A percentile compares a stretch with the other conserved stretches of the same genome.
Evolutionary conservation across 805 yeast genomes (phyloP).

Genomic region (Lipomyces japonicus): DNA sequence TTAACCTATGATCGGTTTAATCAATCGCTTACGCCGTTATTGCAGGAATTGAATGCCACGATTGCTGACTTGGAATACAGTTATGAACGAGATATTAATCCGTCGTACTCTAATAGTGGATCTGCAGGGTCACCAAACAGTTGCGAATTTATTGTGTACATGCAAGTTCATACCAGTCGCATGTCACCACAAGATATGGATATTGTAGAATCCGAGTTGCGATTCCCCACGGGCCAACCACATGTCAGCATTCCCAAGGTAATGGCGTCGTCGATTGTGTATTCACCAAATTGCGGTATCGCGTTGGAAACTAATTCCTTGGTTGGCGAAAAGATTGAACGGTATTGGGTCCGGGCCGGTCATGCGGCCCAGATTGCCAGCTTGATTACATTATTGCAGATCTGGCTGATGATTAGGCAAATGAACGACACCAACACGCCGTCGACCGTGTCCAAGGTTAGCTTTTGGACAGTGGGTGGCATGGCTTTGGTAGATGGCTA

Average conservation of each 20-base stretch:
- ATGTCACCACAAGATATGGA: conserved; percentile 51
- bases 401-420: conserved; percentile 59
- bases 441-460: conserved; percentile 68
- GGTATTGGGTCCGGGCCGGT: conserved; percentile 39
- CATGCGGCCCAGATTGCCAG: conserved; percentile 39
- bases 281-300: conserved; percentile 88
- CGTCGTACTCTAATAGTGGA: conserved; percentile 36
- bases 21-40: conserved; percentile 57
- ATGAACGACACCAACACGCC: conserved; percentile 73
- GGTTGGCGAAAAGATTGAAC: conserved; percentile 59
- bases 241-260: conserved; percentile 56
- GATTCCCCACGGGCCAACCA: conserved; percentile 76
- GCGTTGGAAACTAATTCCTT: conserved; percentile 42
- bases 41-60: conserved; percentile 45
- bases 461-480: conserved; percentile 63
- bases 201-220: conserved; percentile 67
- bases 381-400: conserved; percentile 49
- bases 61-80: conserved; percentile 46
- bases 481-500: conserved; percentile 69
- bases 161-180: conserved; percentile 65
- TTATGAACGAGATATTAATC: conserved; percentile 22
- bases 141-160: conserved; percentile 69
- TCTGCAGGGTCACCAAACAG: conserved; percentile 35
- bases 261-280: conserved; percentile 56
- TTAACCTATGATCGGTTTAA: conserved; percentile 65